Evolutionary conservation across 176 grass and related monocot genomes (phyloP), one percentile per base, ranked within the genome.

Genomic region (Neostapfia colusana): DNA sequence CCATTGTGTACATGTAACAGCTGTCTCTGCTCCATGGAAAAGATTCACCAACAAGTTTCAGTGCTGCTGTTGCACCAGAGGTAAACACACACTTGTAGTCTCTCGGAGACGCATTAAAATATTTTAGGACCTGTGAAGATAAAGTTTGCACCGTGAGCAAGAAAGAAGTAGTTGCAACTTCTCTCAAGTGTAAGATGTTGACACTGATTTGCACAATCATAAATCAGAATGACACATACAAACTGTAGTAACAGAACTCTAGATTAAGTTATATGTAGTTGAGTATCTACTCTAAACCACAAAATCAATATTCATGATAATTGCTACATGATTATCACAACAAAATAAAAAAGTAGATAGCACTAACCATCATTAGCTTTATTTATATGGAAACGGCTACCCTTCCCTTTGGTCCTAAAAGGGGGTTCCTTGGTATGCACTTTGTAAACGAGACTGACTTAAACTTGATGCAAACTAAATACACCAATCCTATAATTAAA

Each of bases 41-140:
- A 59, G 85, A 89, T 90, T 97, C 95, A 17, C 95, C 95, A 43
- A 93, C 85, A 75, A 97, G 79, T 87, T 97, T 97, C 24, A 97
- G 57, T 81, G 82, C 88, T 53, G 91, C 86, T 70, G 95, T 97
- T 75, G 95, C 88, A 56, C 95, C 95, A 45, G 95, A 97, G 60
- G 95, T 97, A 88, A 97, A 97, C 84, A 97, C 84, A 80, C 91
- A 97, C 79, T 82, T 92, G 86, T 97, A 97, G 11, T 93, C 86
- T 67, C 82, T 88, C 2, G 91, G 88, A 86, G 91, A 92, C 74
- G 95, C 95, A 83, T 93, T 93, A 56, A 93, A 93, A 62, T 93
- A 97, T 58, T 85, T 87, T 63, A 97, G 88, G 28, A 97, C 95
- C 93, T 91, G 88, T 67, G 62, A 84, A 73, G 44, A 75, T 73